These are phyloP conservation scores for Metarhizium robertsii DNA, from an alignment of 2,329 filamentous ascomycete species.

Conservation along the genomic window DNA sequence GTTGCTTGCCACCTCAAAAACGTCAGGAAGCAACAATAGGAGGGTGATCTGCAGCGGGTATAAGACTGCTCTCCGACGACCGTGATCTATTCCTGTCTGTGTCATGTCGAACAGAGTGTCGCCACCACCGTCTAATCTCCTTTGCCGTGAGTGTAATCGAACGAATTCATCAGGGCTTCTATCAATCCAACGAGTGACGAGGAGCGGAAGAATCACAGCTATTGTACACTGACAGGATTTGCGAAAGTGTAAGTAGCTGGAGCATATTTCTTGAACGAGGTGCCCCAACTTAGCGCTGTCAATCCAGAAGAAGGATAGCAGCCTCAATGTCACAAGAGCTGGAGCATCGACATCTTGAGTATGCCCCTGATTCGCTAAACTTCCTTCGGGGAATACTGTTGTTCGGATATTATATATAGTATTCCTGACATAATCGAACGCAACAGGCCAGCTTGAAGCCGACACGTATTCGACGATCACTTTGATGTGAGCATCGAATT, in stretches of 20 bases:
- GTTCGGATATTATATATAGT: slow-evolving; percentile 42
- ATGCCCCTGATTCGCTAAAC: slow-evolving; percentile 24
- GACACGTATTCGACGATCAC: slow-evolving; percentile 54
- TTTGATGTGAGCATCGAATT: slow-evolving; percentile 47
- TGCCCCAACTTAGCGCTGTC: slow-evolving; percentile 51
- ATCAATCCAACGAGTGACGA: slow-evolving; percentile 58
- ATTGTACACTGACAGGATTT: slow-evolving; percentile 55
- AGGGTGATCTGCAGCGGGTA: slow-evolving; percentile 55
- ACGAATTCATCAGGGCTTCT: slow-evolving; percentile 57
- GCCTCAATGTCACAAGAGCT: slow-evolving; percentile 45
- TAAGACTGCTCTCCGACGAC: slow-evolving; percentile 43
- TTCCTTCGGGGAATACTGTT: slow-evolving; percentile 28
- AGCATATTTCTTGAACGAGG: slow-evolving; percentile 57
- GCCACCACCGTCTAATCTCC: slow-evolving; percentile 53
- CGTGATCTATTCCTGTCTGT: slow-evolving; percentile 49
- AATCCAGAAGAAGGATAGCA: slow-evolving; percentile 56
- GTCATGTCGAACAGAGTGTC: slow-evolving; percentile 64
- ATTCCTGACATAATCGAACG: slow-evolving; percentile 49
- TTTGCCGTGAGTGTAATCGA: slow-evolving; percentile 49
- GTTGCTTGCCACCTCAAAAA: slow-evolving; percentile 62
- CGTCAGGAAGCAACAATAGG: slow-evolving; percentile 55
- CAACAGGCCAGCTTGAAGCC: slow-evolving; percentile 51
- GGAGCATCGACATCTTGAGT: slow-evolving; percentile 40
- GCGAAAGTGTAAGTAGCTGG: slow-evolving; percentile 57
- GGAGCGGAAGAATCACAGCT: slow-evolving; percentile 50